Evolutionary conservation across 2,329 filamentous ascomycete species (phyloP), one percentile per base, ranked within the genome.

Genomic region (Colletotrichum navitas): DNA sequence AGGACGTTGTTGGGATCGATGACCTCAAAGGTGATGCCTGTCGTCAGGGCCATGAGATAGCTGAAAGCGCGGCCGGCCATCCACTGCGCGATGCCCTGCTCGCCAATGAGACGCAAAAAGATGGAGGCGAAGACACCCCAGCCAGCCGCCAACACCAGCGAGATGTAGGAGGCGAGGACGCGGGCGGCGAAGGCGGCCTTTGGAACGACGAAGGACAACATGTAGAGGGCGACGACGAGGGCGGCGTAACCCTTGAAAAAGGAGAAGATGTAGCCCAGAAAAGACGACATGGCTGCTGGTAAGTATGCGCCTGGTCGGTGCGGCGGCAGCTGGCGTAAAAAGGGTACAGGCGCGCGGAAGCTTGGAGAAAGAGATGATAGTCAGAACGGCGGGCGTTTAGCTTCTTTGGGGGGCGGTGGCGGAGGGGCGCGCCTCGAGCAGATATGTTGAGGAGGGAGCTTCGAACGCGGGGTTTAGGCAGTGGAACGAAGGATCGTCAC

Each of bases 41-140:
- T 94, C 59, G 89, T 88, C 56, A 88, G 81, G 76, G 87, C 86
- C 92, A 97, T 97, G 75, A 88, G 80, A 83, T 89, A 93, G 81
- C 95, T 93, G 87, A 97, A 98, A 74, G 87, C 83, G 73, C 94
- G 90, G 10, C 86, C 96, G 12, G 90, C 90, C 49, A 93, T 90
- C 94, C 94, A 98, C 86, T 98, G 96, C 36, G 93, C 89, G 74
- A 94, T 89, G 66, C 92, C 90, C 71, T 90, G 91, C 76, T 92
- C 89, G 71, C 94, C 94, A 60, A 91, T 76, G 21, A 93, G 77
- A 58, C 92, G 91, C 74, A 98, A 87, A 71, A 89, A 77, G 73
- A 95, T 87, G 55, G 93, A 94, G 36, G 91, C 91, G 58, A 93
- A 73, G 70, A 94, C 93, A 72, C 95, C 96, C 82, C 94, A 97